phyloP scores from a whole-genome alignment of 1,139 yeast species.

The Debaryomycetaceae sp. region DNA sequence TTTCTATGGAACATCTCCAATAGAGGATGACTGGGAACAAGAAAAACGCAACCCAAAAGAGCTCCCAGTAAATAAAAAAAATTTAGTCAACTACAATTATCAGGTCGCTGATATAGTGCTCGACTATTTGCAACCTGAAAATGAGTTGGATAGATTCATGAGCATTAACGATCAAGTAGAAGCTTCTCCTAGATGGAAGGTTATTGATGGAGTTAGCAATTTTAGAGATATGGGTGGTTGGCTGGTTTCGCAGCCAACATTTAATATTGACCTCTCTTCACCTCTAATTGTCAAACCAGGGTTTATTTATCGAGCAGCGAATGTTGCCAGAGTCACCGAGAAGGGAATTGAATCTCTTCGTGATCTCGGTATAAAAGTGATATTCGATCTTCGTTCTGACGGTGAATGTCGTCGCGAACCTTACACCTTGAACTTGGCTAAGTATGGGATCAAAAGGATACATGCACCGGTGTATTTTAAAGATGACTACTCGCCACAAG shows the following conservation, averaged over 20 bases:
- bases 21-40: conserved; percentile 25
- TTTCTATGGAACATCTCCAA: conserved; percentile 52
- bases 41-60: conserved; percentile 32
- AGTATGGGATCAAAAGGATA: conserved; percentile 46
- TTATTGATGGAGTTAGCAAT: conserved; percentile 65
- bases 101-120: conserved; percentile 51
- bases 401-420: conserved; percentile 58
- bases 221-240: conserved; percentile 85
- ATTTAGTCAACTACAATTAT: conserved; percentile 53
- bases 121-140: conserved; percentile 49
- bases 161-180: conserved; percentile 34
- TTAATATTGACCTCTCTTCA: conserved; percentile 17
- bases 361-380: conserved; percentile 47
- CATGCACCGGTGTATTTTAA: conserved; percentile 61
- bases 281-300: conserved; percentile 45
- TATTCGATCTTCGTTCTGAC: conserved; percentile 69
- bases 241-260: conserved; percentile 36
- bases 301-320: conserved; percentile 61
- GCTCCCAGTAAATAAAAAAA: conserved; percentile 41
- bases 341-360: conserved; percentile 40
- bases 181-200: conserved; percentile 51
- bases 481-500: conserved; percentile 63
- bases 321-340: conserved; percentile 47
- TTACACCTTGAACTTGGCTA: conserved; percentile 26
- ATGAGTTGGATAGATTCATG: conserved; percentile 52